phyloP scores from a whole-genome alignment of 352 stramenopile species.

The Globisporangium barbulae region DNA sequence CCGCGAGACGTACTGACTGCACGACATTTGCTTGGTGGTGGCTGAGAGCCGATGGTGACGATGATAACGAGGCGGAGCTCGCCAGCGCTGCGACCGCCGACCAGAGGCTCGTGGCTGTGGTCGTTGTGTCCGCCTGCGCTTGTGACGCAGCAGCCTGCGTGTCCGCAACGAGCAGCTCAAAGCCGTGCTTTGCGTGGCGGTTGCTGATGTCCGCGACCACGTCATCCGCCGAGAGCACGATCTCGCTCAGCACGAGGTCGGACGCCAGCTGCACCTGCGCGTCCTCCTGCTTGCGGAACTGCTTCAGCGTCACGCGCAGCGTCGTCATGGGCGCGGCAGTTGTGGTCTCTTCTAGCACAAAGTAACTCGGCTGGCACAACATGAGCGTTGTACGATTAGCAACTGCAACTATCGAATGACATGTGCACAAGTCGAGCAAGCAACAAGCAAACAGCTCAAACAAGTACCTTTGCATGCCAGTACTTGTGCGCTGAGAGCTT shows the following conservation, averaged over 20 bases:
- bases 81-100: not conserved
- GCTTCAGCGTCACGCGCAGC: slow-evolving; percentile 36
- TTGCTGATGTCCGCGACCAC: slow-evolving; percentile 51
- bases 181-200: slow-evolving; percentile 36
- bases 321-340: slow-evolving; percentile 2
- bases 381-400: not conserved
- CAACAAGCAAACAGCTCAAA: not conserved
- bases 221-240: slow-evolving; percentile 50
- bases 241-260: slow-evolving; percentile 34
- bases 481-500: slow-evolving; percentile 53
- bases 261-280: slow-evolving; percentile 1
- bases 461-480: slow-evolving; percentile 46
- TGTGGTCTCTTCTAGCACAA: slow-evolving; percentile 42
- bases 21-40: not conserved
- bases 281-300: slow-evolving; percentile 46
- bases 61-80: not conserved
- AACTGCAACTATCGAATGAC: not conserved
- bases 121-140: not conserved
- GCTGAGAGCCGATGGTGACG: not conserved
- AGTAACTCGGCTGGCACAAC: slow-evolving; percentile 35
- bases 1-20: slow-evolving; percentile 38
- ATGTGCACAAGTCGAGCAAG: not conserved
- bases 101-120: slow-evolving; percentile 16
- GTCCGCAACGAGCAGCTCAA: slow-evolving; percentile 45
- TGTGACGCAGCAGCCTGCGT: slow-evolving; percentile 13